These are phyloP conservation scores for Volvariella volvacea DNA, from an alignment of 1,284 basidiomycete genomes.

Conservation along the genomic window DNA sequence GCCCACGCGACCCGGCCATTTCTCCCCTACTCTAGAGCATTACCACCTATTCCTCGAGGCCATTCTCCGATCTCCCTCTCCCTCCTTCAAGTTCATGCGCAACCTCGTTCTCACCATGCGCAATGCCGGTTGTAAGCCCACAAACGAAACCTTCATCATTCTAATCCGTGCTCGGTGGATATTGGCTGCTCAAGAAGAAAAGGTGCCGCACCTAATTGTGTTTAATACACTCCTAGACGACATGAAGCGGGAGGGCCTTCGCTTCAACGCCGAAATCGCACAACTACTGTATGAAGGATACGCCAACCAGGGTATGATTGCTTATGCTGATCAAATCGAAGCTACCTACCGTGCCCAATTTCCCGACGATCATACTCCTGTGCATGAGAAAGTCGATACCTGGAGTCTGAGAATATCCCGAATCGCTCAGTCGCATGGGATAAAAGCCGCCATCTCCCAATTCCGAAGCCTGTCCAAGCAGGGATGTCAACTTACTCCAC, in stretches of 20 bases:
- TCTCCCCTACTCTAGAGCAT: slow-evolving; percentile 41
- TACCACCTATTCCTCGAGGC: slow-evolving; percentile 46
- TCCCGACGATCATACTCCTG: slow-evolving; percentile 11
- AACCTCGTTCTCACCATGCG: slow-evolving; percentile 37
- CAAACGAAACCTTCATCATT: slow-evolving; percentile 38
- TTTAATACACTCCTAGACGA: slow-evolving; percentile 36
- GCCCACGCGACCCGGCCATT: slow-evolving; percentile 36
- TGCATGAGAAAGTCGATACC: slow-evolving; percentile 9
- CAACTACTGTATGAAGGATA: slow-evolving; percentile 38
- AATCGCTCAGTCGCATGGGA: slow-evolving; percentile 19
- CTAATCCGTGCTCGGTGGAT: slow-evolving; percentile 36
- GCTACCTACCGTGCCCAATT: slow-evolving; percentile 29
- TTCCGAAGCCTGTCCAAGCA: slow-evolving; percentile 13
- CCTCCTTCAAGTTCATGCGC: slow-evolving; percentile 30
- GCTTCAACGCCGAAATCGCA: slow-evolving; percentile 35
- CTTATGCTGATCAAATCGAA: slow-evolving; percentile 29
- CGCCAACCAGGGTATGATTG: slow-evolving; percentile 24
- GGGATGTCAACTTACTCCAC: slow-evolving; percentile 11
- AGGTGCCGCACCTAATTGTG: slow-evolving; percentile 25
- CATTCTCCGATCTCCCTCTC: slow-evolving; percentile 12
- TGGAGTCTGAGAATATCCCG: slow-evolving; percentile 18
- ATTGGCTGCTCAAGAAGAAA: slow-evolving; percentile 21
- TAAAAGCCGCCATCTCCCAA: slow-evolving; percentile 19
- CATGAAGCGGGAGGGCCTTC: slow-evolving; percentile 35
- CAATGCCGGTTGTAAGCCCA: slow-evolving; percentile 35